Percentiles rank a stretch among this genome's conserved stretches.
These are phyloP conservation scores for Conoideocrella luteorostrata DNA, from an alignment of 2,329 filamentous ascomycete species.

Conservation along the genomic window DNA sequence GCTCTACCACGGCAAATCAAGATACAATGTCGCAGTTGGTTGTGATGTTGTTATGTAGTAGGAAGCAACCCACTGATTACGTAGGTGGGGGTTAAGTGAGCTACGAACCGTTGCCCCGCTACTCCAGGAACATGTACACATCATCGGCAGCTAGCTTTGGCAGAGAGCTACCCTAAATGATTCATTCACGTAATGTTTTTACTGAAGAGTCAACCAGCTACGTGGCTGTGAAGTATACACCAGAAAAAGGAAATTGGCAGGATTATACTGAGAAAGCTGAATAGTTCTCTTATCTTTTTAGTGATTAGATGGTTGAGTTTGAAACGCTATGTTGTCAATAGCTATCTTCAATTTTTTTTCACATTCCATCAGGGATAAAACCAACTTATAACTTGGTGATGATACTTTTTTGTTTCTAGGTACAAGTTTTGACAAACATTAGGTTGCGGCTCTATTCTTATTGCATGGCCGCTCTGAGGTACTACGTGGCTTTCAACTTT, in stretches of 20 bases:
- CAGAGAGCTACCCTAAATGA: no score
- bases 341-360: no score
- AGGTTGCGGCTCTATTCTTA: conserved; percentile 4
- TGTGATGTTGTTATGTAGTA: no score
- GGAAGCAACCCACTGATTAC: not conserved
- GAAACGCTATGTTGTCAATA: no score
- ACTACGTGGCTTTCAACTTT: conserved; percentile 11
- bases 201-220: no score
- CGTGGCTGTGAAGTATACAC: not conserved
- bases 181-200: no score
- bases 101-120: conserved; percentile 4
- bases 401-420: conserved; percentile 1
- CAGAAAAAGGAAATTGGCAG: no score
- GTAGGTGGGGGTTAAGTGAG: not conserved
- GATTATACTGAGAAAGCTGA: no score
- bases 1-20: not conserved
- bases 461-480: conserved; percentile 5
- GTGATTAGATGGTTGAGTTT: no score
- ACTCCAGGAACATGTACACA: not conserved
- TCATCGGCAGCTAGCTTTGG: no score
- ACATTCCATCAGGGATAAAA: no score
- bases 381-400: not conserved
- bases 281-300: no score
- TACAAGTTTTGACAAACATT: conserved; percentile 7
- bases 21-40: not conserved